Percentiles rank a stretch among this genome's conserved stretches.
phyloP scores from a whole-genome alignment of 306 rosid genomes.

The Gillenia trifoliata region DNA sequence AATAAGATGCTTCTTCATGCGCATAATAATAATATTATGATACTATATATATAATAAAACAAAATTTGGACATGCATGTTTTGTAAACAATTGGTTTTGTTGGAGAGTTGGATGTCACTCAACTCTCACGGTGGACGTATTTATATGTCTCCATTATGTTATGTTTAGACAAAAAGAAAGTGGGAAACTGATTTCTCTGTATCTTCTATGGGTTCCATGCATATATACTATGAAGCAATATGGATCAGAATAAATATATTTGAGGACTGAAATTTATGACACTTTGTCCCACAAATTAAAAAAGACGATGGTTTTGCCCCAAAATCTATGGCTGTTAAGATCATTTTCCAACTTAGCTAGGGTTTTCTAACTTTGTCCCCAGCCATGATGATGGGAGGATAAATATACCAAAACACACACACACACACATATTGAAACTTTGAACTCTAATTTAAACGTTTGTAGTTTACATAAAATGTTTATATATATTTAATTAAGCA shows the following conservation, averaged over 20 bases:
- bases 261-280: background rate
- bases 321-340: constrained; percentile 24
- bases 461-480: background rate
- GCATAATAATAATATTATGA: background rate
- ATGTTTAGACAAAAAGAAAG: background rate
- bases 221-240: background rate
- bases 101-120: constrained; percentile 53
- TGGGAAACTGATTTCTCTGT: background rate
- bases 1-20: background rate
- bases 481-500: no score
- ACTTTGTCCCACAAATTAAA: background rate
- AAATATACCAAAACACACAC: background rate
- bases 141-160: background rate
- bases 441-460: background rate
- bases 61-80: background rate
- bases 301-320: constrained; percentile 22
- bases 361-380: background rate
- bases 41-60: background rate
- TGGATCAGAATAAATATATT: background rate
- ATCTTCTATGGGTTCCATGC: background rate
- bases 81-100: background rate
- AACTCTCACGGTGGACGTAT: constrained; percentile 34
- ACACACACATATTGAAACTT: background rate
- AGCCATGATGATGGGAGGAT: background rate
- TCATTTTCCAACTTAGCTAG: background rate